Percentiles rank a stretch among this genome's conserved stretches.
Conservation (phyloP, 176 grass and related monocot genomes). For the Puccinellia tenuiflora region DNA sequence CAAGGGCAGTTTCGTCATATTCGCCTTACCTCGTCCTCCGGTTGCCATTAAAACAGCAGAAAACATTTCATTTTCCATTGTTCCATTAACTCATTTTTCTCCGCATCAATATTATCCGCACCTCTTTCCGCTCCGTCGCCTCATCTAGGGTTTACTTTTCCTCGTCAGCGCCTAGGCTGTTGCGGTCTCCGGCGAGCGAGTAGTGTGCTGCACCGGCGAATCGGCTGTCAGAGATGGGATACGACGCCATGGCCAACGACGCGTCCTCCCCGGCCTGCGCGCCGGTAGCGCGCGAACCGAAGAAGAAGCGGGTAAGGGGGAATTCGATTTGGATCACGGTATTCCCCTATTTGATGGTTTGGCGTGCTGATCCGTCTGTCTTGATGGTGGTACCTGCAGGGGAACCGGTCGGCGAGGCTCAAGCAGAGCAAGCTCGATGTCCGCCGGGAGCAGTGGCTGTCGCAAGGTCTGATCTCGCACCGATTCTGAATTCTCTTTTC, state of each 20-base stretch:
- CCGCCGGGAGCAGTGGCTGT: constrained; percentile 88
- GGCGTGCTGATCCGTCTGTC: constrained; percentile 25
- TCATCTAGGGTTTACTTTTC: constrained; percentile 34
- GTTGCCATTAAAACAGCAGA: not conserved
- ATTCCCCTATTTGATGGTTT: not conserved
- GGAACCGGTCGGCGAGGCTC: constrained; percentile 76
- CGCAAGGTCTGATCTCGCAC: constrained; percentile 59
- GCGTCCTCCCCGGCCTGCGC: constrained; percentile 33
- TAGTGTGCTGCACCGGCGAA: not conserved
- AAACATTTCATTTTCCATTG: not conserved
- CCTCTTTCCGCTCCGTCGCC: not conserved
- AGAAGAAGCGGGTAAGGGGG: constrained; percentile 66
- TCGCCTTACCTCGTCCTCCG: not conserved
- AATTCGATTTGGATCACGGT: constrained; percentile 20
- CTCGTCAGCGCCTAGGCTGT: not conserved
- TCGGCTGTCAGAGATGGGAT: constrained; percentile 36
- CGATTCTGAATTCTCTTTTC: not conserved
- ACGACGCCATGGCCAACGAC: constrained; percentile 43
- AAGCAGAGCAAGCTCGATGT: constrained; percentile 93
- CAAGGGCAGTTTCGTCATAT: constrained; percentile 2
- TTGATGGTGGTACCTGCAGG: constrained; percentile 29
- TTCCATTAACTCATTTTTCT: constrained; percentile 1
- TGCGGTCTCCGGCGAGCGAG: not conserved
- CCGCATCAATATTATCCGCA: constrained; percentile 6
- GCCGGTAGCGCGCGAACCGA: constrained; percentile 47